A percentile compares a stretch with the other conserved stretches of the same genome.
phyloP scores from a whole-genome alignment of 352 stramenopile genomes.

The Phytopythium vexans region DNA sequence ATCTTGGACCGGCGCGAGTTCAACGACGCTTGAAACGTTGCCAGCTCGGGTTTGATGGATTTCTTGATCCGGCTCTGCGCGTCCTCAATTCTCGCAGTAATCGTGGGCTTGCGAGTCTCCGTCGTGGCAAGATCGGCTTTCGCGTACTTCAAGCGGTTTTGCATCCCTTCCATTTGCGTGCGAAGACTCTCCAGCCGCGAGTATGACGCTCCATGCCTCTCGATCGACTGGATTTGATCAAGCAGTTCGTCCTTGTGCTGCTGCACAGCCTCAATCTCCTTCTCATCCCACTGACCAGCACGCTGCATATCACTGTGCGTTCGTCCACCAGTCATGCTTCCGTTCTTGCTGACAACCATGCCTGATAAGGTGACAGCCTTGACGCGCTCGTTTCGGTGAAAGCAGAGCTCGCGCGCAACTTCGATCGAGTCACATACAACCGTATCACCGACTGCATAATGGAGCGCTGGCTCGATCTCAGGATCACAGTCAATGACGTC shows the following conservation, averaged over 20 bases:
- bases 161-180: conserved; percentile 67
- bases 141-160: conserved; percentile 69
- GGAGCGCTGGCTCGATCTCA: conserved; percentile 90
- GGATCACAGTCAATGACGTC: conserved; percentile 96
- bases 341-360: conserved; percentile 97
- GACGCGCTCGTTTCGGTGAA: conserved; percentile 78
- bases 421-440: conserved; percentile 97
- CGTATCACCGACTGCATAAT: conserved; percentile 95
- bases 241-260: conserved; percentile 83
- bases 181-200: conserved; percentile 59
- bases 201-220: conserved; percentile 70
- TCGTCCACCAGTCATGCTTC: conserved; percentile 97
- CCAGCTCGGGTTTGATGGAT: conserved; percentile 58
- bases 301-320: conserved; percentile 82
- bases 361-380: conserved; percentile 93
- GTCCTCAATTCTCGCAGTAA: conserved; percentile 56
- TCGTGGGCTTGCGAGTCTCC: conserved; percentile 63
- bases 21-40: conserved; percentile 52
- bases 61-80: conserved; percentile 44
- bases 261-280: conserved; percentile 86
- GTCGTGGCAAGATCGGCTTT: conserved; percentile 76
- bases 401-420: conserved; percentile 85
- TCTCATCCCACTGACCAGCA: conserved; percentile 91
- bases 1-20: conserved; percentile 44
- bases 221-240: conserved; percentile 55